Conservation (phyloP, 106 monocot genomes). For the Dioscorea zingiberensis region DNA sequence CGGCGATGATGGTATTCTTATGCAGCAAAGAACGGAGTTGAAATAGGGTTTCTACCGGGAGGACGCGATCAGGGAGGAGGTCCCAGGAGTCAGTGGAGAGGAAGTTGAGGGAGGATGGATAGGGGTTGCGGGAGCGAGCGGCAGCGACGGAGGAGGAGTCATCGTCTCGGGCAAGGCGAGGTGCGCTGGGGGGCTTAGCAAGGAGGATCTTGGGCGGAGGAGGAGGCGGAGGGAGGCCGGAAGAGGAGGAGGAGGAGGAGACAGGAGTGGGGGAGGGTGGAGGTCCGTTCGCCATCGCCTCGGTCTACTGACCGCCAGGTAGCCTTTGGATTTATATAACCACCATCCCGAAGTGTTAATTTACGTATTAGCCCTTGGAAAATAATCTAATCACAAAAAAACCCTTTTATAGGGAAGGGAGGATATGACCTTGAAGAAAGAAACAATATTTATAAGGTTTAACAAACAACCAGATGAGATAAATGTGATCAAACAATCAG, state of each 20-base stretch:
- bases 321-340: no score
- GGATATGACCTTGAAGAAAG: no score
- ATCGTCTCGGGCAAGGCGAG: not conserved
- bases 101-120: slow-evolving; percentile 62
- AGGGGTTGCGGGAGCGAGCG: slow-evolving; percentile 45
- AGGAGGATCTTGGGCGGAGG: slow-evolving; percentile 88
- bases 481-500: no score
- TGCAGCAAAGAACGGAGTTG: not conserved
- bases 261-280: slow-evolving; percentile 13
- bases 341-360: no score
- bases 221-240: slow-evolving; percentile 29
- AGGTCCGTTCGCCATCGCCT: slow-evolving; percentile 6
- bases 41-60: slow-evolving; percentile 40
- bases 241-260: slow-evolving; percentile 5
- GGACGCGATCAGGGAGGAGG: slow-evolving; percentile 67
- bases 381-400: no score
- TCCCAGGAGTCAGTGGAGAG: slow-evolving; percentile 71
- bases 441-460: no score
- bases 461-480: no score
- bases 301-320: no score
- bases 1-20: not conserved
- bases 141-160: slow-evolving; percentile 15
- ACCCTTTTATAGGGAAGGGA: no score
- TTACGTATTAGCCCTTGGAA: no score
- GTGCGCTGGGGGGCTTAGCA: slow-evolving; percentile 42